Evolutionary conservation across 495 filamentous ascomycete genomes (phyloP).

Genomic region (Aspergillus nidulans): DNA sequence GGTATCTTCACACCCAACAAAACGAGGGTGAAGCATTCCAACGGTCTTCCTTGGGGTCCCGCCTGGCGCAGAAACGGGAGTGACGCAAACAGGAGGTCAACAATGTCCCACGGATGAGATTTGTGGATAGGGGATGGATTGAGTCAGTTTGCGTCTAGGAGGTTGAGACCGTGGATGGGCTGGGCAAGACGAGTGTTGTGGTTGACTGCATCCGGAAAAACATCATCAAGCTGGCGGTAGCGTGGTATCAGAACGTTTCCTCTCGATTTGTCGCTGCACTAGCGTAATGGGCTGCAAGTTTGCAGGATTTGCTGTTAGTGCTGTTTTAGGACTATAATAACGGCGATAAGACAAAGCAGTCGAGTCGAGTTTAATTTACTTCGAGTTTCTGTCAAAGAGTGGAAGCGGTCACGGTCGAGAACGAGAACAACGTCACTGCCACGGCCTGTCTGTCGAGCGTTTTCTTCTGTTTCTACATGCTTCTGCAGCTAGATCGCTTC

Average conservation of each 20-base stretch:
- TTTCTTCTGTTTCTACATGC: background rate
- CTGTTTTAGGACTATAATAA: conserved; percentile 1
- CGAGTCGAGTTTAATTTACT: background rate
- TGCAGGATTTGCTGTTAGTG: background rate
- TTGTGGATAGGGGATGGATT: background rate
- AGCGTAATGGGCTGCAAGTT: background rate
- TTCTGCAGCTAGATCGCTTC: background rate
- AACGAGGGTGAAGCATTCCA: conserved; percentile 6
- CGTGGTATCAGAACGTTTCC: conserved; percentile 7
- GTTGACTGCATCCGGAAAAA: conserved; percentile 14
- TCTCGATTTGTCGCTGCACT: background rate
- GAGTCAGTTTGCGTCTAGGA: background rate
- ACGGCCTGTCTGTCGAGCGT: background rate
- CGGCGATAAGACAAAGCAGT: conserved; percentile 8
- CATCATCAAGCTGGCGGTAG: conserved; percentile 8
- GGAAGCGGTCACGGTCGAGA: conserved; percentile 18
- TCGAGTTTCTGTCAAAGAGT: background rate
- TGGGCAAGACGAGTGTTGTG: background rate
- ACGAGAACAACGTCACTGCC: conserved; percentile 3
- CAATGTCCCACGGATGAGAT: background rate
- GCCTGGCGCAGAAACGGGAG: background rate
- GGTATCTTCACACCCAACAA: background rate
- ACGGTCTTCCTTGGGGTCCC: background rate
- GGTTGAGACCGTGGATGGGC: background rate
- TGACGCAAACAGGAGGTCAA: conserved; percentile 19